phyloP scores from a whole-genome alignment of 768 basidiomycete species.

The Kwoniella sp. region DNA sequence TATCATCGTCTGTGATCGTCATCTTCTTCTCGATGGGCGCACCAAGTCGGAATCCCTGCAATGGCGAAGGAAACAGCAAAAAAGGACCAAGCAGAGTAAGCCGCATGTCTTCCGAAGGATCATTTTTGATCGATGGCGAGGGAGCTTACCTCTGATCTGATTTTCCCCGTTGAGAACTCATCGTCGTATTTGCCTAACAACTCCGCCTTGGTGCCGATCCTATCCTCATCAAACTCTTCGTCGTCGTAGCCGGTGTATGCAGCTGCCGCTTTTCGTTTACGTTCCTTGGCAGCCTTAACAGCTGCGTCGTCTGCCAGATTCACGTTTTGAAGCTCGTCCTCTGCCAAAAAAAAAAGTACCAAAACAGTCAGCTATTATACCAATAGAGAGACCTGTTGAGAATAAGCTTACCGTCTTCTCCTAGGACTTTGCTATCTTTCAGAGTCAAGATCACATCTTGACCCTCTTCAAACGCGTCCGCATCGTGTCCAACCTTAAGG shows the following conservation, averaged over 20 bases:
- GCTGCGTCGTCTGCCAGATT: constrained; percentile 86
- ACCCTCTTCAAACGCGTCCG: constrained; percentile 87
- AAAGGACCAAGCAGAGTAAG: no score
- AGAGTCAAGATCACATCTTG: constrained; percentile 93
- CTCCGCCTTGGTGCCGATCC: constrained; percentile 71
- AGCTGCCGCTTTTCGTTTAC: constrained; percentile 81
- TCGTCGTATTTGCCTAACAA: constrained; percentile 93
- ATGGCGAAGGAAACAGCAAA: no score
- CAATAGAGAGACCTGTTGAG: no score
- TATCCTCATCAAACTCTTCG: constrained; percentile 75
- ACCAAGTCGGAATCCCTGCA: constrained; percentile 84
- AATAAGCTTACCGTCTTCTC: constrained; percentile 88
- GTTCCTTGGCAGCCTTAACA: constrained; percentile 59
- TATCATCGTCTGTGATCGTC: constrained; percentile 61
- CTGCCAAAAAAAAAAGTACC: constrained; percentile 57
- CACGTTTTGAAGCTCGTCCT: constrained; percentile 96
- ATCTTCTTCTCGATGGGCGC: constrained; percentile 54
- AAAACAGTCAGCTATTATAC: background rate
- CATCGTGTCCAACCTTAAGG: constrained; percentile 93
- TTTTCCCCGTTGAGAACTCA: constrained; percentile 72
- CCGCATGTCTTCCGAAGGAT: no score
- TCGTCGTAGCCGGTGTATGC: constrained; percentile 97
- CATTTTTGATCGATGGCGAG: no score
- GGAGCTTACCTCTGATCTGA: constrained; percentile 19
- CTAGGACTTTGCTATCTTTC: constrained; percentile 92